Evolutionary conservation across 768 basidiomycete species (phyloP), one percentile per base, ranked within the genome.

Genomic region (Boletales sp.): DNA sequence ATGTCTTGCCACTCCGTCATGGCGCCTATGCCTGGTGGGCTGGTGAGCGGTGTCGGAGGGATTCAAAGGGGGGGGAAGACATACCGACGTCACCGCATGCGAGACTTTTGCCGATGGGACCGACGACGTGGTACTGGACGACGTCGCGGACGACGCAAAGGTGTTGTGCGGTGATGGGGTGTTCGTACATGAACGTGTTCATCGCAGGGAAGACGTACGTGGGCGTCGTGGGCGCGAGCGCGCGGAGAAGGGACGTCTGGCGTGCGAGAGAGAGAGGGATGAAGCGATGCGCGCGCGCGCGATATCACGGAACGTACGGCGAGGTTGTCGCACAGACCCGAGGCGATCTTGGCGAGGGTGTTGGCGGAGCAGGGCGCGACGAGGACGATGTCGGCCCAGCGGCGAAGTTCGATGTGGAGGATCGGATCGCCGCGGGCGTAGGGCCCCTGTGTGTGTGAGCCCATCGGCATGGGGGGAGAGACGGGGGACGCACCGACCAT

Each of bases 151-250:
- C 77, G 35, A 87, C 62, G 19, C 82, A 78, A 38, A 98, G 69
- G 62, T 99, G 97, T 54, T 87, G 81, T 1, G 81, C 79, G 0
- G 94, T 97, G 39, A 98, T 76, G 17, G 93, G 93, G 64, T 98
- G 94, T 51, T 89, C 83, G 63, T 90, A 98, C 95, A 99, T 99
- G 56, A 91, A 74, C 4, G 97, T 98, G 67, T 99, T 99, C 95
- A 98, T 99, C 0, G 95, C 97, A 2, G 95, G 95, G 63, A 94
- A 98, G 34, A 97, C 69, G 61, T 87, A 92, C 8, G 91, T 93
- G 8, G 89, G 88, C 0, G 91, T 97, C 7, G 80, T 76, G 0
- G 94, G 90, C 3, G 88, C 75, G 0, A 95, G 73, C 0, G 92
- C 94, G 18, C 92, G 83, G 52, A 97, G 78, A 4, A 97, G 77